A percentile compares a stretch with the other conserved stretches of the same genome.
Conservation (phyloP, 73 alveolate genomes). For the Blepharisma stoltei region DNA sequence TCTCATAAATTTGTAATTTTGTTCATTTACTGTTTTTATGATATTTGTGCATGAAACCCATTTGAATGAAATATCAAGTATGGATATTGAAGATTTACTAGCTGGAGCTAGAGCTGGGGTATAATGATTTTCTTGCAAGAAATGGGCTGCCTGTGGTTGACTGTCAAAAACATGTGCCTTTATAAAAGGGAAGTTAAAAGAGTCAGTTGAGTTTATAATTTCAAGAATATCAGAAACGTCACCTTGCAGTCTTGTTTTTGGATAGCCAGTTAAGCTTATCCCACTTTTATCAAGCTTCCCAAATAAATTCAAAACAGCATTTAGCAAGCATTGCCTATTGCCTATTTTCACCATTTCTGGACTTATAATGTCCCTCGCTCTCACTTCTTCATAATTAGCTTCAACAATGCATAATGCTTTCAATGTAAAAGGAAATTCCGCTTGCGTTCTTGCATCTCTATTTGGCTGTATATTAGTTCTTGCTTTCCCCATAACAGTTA, state of each 20-base stretch:
- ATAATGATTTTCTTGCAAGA: background rate
- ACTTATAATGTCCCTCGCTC: no score
- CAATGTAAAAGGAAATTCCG: background rate
- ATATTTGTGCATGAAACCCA: slow-evolving; percentile 6
- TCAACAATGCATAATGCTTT: background rate
- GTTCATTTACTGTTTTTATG: background rate
- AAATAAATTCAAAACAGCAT: background rate
- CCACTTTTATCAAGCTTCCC: slow-evolving; percentile 27
- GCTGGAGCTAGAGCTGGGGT: background rate
- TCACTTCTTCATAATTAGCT: background rate
- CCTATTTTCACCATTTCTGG: slow-evolving; percentile 15
- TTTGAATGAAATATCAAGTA: slow-evolving; percentile 1
- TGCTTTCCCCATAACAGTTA: background rate
- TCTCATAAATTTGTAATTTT: background rate
- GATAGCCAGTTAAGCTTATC: background rate
- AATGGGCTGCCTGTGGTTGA: background rate
- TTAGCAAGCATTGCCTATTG: slow-evolving; percentile 1
- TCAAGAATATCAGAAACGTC: slow-evolving; percentile 24
- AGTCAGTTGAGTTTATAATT: slow-evolving; percentile 17
- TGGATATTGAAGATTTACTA: slow-evolving; percentile 6
- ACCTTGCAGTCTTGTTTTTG: background rate
- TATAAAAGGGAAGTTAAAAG: slow-evolving; percentile 6
- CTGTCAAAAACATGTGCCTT: background rate
- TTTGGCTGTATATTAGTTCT: background rate
- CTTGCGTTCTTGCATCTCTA: background rate